Base-by-base conservation (phyloP, 2,329 filamentous ascomycete genomes). In the Beauveria australis region DNA sequence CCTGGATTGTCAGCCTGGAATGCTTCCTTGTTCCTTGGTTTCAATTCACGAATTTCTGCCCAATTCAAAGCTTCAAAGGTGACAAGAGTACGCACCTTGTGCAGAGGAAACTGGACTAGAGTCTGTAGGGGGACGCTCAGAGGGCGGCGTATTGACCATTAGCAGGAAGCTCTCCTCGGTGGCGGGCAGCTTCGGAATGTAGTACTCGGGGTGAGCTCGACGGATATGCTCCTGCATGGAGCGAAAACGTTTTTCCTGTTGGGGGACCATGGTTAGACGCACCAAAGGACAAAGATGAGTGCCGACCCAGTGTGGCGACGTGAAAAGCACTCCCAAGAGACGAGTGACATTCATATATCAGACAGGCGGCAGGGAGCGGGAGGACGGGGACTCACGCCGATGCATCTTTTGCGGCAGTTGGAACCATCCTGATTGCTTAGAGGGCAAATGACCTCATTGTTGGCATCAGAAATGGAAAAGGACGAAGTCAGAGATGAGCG, bases 181-280 rank as follows among this genome's bases (percentile, higher is more conserved):
- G 53, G 94, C 94, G 67, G 94, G 93, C 68, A 97, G 89, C 83
- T 97, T 97, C 54, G 94, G 88, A 69, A 99, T 96, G 78, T 97
- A 97, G 75, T 97, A 89, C 74, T 96, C 92, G 63, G 93, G 93
- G 74, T 99, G 94, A 67, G 94, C 93, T 75, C 94, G 88, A 70
- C 94, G 91, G 71, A 99, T 97, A 73, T 99, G 94, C 83, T 99
- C 94, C 78, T 97, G 94, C 91, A 99, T 97, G 65, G 93, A 97
- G 75, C 94, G 92, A 79, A 92, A 99, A 67, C 91, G 85, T 77
- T 96, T 96, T 79, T 95, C 91, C 91, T 74, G 67, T 2, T 2
- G 40, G 22, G 14, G 22, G 9, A 30, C 10, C 7, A 43, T 9
- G n/a, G n/a, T 53, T 46, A 52, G 66, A 65, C 59, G 54, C 62